Conservation (phyloP, 1,139 yeast genomes). For the Geotrichum histeridarum region DNA sequence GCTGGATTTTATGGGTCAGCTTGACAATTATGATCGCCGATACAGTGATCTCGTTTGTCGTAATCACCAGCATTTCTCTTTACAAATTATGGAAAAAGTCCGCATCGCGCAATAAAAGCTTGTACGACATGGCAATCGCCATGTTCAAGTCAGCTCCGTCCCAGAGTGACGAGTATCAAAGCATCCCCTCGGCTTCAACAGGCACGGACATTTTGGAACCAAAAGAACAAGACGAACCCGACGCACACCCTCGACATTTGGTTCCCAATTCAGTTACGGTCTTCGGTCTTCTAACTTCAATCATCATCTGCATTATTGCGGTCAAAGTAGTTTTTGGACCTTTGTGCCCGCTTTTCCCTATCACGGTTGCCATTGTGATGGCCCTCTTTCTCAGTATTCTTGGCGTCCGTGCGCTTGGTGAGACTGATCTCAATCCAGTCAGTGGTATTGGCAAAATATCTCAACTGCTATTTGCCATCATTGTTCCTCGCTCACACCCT, state of each 20-base stretch:
- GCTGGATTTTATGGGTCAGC: constrained; percentile 96
- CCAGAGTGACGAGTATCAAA: neutral
- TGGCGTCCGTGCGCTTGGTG: constrained; percentile 92
- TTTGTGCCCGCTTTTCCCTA: constrained; percentile 65
- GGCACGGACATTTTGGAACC: constrained; percentile 2
- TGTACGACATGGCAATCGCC: constrained; percentile 3
- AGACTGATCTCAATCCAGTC: constrained; percentile 94
- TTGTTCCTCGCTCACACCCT: constrained; percentile 70
- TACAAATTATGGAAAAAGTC: constrained; percentile 8
- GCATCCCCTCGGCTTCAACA: neutral
- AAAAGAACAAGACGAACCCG: constrained; percentile 39
- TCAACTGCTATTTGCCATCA: constrained; percentile 76
- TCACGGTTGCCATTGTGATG: constrained; percentile 59
- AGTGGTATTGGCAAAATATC: constrained; percentile 94
- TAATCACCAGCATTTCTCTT: constrained; percentile 44
- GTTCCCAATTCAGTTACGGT: constrained; percentile 50
- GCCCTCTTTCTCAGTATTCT: constrained; percentile 76
- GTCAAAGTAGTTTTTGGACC: constrained; percentile 64
- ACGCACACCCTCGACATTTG: constrained; percentile 43
- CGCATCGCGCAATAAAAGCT: neutral
- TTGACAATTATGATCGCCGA: constrained; percentile 92
- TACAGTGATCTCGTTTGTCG: constrained; percentile 72
- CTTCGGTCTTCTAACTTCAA: constrained; percentile 59
- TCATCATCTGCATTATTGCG: constrained; percentile 60
- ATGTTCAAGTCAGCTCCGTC: neutral